Percentiles rank a stretch among this genome's conserved stretches.
Evolutionary conservation across 2,329 filamentous ascomycete species (phyloP).

Genomic region (Colletotrichum destructivum): DNA sequence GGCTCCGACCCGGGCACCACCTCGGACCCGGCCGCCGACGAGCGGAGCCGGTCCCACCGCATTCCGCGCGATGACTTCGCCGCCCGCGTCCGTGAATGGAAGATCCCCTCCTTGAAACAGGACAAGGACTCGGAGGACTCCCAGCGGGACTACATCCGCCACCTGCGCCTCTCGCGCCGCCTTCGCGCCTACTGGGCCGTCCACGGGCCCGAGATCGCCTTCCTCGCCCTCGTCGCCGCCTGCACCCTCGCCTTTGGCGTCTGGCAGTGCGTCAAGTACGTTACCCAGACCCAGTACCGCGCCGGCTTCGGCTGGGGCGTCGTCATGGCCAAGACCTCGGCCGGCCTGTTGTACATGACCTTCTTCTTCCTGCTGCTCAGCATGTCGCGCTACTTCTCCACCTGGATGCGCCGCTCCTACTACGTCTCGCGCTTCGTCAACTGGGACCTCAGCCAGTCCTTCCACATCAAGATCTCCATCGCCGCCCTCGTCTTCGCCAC

Average conservation of each 20-base stretch:
- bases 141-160: slow-evolving; percentile 61
- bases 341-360: slow-evolving; percentile 70
- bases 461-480: slow-evolving; percentile 70
- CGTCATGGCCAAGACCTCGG: slow-evolving; percentile 68
- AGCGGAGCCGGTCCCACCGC: slow-evolving; percentile 54
- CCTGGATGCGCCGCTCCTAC: slow-evolving; percentile 65
- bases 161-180: slow-evolving; percentile 61
- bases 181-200: slow-evolving; percentile 70
- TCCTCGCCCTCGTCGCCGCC: slow-evolving; percentile 62
- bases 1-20: slow-evolving; percentile 56
- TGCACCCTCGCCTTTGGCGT: slow-evolving; percentile 66
- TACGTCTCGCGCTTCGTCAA: slow-evolving; percentile 69
- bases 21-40: slow-evolving; percentile 60
- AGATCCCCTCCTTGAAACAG: slow-evolving; percentile 63
- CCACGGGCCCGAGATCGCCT: slow-evolving; percentile 66
- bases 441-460: slow-evolving; percentile 69
- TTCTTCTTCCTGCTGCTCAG: slow-evolving; percentile 72
- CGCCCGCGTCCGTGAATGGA: slow-evolving; percentile 59
- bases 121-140: slow-evolving; percentile 63
- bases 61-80: slow-evolving; percentile 65
- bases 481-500: slow-evolving; percentile 65
- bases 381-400: slow-evolving; percentile 71
- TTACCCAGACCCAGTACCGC: slow-evolving; percentile 59
- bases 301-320: slow-evolving; percentile 70
- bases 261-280: slow-evolving; percentile 70